Evolutionary conservation across 2,329 filamentous ascomycete genomes (phyloP), one percentile per base, ranked within the genome.

Genomic region (Ophiosphaerella narmari): DNA sequence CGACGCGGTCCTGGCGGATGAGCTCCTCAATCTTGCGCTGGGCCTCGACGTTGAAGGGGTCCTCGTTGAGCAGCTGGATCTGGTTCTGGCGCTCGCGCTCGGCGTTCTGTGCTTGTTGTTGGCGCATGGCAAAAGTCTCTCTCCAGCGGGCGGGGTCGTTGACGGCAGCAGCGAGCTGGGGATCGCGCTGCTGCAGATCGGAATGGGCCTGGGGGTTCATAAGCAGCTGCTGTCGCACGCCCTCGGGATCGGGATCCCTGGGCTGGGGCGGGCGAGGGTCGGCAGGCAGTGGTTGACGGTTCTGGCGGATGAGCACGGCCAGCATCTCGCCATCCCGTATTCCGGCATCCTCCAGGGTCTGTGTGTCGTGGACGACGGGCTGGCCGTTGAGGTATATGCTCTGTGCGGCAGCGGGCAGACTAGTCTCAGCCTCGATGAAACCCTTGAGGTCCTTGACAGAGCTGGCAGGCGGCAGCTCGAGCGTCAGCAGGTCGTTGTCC

Each of bases 11-110:
- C 75, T 97, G 90, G 47, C 94, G 87, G 68, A 99, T 99, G 75
- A 97, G 95, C 76, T 99, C 94, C 70, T 94, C 93, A 55, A 99
- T 99, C 76, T 88, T 90, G 39, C 82, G 82, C 75, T 99, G 94
- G 7, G 92, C 90, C 58, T 97, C 92, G 23, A 91, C 78, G 69
- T 99, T 93, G 76, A 97, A 97, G 0, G 93, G 92, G 66, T 99
- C 94, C 8, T 91, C 88, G 71, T 97, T 97, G 54, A 97, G 80
- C 66, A 89, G 82, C 54, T 87, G 86, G 62, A 97, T 92, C 71
- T 93, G 86, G 45, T 89, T 86, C 71, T 92, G 86, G 52, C 93
- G 88, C 71, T 92, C 87, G 24, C 82, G 81, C 53, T 92, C 87
- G 49, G 87, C 83, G 48, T 89, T 82, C 43, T 86, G 82, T 65